Evolutionary conservation across 108 stramenopile genomes (phyloP), one percentile per base, ranked within the genome.

Genomic region (Stephanodiscus triporus): DNA sequence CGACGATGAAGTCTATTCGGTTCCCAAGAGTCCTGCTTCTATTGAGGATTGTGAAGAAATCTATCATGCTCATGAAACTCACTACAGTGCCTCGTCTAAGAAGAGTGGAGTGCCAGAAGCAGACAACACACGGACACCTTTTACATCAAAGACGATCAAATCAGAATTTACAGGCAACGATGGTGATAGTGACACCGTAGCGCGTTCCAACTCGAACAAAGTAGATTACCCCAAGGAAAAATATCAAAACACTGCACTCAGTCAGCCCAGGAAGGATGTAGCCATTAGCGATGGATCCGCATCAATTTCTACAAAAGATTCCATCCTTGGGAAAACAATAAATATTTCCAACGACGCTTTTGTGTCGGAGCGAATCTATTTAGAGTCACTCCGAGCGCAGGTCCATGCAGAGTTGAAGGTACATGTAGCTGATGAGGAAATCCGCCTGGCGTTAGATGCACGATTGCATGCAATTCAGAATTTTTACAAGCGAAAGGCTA

Each of bases 381-480:
- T 70, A 22, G 76, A 77, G 43, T 77, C 76, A n/a, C 55, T 77
- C n/a, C 47, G 76, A 20, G 76, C 76, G 27, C 76, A 77, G 29
- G 68, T 70, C 19, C 76, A 63, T 30, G 77, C 77, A 19, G 77
- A 78, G 55, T 62, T 78, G 58, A 78, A 73, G 30, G 72, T 78
- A 26, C 72, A 73, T 51, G 66, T 78, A n/a, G 77, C 77, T 9
- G 77, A 78, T 55, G 77, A 78, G 47, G 77, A 73, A 26, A 73
- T 78, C 40, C 61, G 77, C 11, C 40, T 68, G 29, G 77, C 77
- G 5, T 40, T 78, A 9, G 77, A 66, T 27, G 72, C 56, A 9
- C 48, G 77, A 17, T 43, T 73, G 23, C 22, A 73, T 42, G 77
- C 77, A 2, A 73, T 78, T 53, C 65, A 50, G 14, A 65, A 78